A percentile compares a stretch with the other conserved stretches of the same genome.
Evolutionary conservation across 495 filamentous ascomycete species (phyloP).

Genomic region (Daldinia grandis): DNA sequence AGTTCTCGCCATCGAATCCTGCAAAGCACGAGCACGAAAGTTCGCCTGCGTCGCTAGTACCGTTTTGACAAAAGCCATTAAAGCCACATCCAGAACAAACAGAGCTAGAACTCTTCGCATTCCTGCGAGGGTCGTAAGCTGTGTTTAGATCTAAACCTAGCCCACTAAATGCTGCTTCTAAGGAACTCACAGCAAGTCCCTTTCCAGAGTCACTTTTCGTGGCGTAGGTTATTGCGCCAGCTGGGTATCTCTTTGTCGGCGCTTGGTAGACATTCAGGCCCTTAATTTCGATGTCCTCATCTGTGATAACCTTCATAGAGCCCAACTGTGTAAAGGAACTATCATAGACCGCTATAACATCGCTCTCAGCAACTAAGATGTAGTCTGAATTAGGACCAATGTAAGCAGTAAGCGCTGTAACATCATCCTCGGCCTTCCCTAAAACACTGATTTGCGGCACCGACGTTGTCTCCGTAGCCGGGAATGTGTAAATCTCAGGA

Average conservation of each 20-base stretch:
- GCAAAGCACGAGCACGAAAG: slow-evolving; percentile 43
- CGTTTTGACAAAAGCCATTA: slow-evolving; percentile 38
- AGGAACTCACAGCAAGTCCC: slow-evolving; percentile 41
- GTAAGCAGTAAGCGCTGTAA: slow-evolving; percentile 43
- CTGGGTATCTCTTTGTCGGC: slow-evolving; percentile 30
- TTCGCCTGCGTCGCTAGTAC: neutral
- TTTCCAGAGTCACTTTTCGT: slow-evolving; percentile 30
- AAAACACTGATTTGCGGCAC: slow-evolving; percentile 40
- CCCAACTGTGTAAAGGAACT: slow-evolving; percentile 35
- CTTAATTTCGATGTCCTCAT: slow-evolving; percentile 41
- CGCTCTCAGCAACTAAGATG: slow-evolving; percentile 40
- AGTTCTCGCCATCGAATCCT: slow-evolving; percentile 36
- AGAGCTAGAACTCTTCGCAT: slow-evolving; percentile 14
- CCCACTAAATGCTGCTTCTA: slow-evolving; percentile 27
- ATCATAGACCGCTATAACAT: slow-evolving; percentile 41
- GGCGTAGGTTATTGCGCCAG: slow-evolving; percentile 39
- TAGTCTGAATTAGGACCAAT: slow-evolving; percentile 37
- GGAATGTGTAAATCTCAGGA: slow-evolving; percentile 40
- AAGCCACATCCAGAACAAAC: slow-evolving; percentile 23
- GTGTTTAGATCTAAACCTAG: slow-evolving; percentile 38
- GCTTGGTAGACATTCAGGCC: slow-evolving; percentile 44
- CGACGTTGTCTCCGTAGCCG: slow-evolving; percentile 33
- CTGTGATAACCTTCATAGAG: slow-evolving; percentile 31
- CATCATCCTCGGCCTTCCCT: slow-evolving; percentile 33
- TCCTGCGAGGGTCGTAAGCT: slow-evolving; percentile 39